Percentiles rank a stretch among this genome's conserved stretches.
Evolutionary conservation across 2,329 filamentous ascomycete genomes (phyloP).

Genomic region (Ophiocordyceps robertsii): DNA sequence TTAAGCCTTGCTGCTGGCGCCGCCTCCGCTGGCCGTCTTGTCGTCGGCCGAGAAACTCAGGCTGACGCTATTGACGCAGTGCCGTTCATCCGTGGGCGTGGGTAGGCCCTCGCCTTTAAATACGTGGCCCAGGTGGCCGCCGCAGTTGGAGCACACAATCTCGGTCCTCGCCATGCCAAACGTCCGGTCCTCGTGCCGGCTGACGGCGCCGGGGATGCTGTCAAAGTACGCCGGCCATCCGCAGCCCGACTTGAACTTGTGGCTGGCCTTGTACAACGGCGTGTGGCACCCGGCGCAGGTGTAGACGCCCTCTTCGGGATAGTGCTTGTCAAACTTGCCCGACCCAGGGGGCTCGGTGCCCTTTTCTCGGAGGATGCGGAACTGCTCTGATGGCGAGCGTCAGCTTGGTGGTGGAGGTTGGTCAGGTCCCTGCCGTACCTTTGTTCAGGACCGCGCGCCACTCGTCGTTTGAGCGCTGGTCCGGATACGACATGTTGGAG

Average conservation of each 20-base stretch:
- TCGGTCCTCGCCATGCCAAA: slow-evolving; percentile 81
- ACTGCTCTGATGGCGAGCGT: slow-evolving; percentile 58
- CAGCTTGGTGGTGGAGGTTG: slow-evolving; percentile 2
- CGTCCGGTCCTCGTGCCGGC: slow-evolving; percentile 60
- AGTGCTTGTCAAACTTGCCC: slow-evolving; percentile 81
- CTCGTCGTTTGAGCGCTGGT: slow-evolving; percentile 67
- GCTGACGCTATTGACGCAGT: slow-evolving; percentile 92
- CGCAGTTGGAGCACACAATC: slow-evolving; percentile 90
- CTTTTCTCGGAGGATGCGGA: slow-evolving; percentile 81
- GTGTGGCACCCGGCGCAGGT: slow-evolving; percentile 74
- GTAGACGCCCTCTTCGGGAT: slow-evolving; percentile 64
- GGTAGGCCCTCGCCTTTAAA: slow-evolving; percentile 80
- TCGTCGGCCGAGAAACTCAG: slow-evolving; percentile 66
- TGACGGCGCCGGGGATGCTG: slow-evolving; percentile 81
- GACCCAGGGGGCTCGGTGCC: slow-evolving; percentile 75
- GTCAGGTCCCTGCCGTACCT: slow-evolving; percentile 17
- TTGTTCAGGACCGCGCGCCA: slow-evolving; percentile 75
- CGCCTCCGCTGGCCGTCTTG: slow-evolving; percentile 21
- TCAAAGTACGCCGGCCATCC: slow-evolving; percentile 99
- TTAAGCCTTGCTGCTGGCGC: background rate
- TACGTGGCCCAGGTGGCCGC: slow-evolving; percentile 86
- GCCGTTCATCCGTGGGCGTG: slow-evolving; percentile 86
- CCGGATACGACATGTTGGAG: slow-evolving; percentile 59
- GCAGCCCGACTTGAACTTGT: slow-evolving; percentile 94
- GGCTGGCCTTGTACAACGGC: slow-evolving; percentile 80